Evolutionary conservation across 129 eudicot genomes (phyloP).

Genomic region (Heracleum sosnowskyi): DNA sequence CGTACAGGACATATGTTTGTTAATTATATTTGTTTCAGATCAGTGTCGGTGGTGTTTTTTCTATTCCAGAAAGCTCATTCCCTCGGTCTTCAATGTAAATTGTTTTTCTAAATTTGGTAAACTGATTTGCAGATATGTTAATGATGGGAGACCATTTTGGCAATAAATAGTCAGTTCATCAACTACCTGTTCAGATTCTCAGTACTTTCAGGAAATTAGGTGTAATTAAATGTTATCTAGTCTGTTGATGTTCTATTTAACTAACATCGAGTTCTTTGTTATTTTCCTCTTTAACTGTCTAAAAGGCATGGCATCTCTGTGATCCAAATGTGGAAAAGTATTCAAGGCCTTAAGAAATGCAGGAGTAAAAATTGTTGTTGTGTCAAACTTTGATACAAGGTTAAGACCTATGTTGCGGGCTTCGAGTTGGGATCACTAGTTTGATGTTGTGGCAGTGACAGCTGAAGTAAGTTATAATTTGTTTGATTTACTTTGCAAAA

Average conservation of each 20-base stretch:
- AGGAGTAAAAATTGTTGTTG: conserved; percentile 80
- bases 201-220: conserved; percentile 14
- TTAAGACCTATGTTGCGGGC: conserved; percentile 77
- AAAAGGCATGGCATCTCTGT: too few relatives aligned
- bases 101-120: neutral
- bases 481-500: neutral
- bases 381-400: conserved; percentile 92
- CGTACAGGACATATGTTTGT: too few relatives aligned
- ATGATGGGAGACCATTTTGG: conserved; percentile 98
- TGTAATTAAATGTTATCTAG: too few relatives aligned
- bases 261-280: too few relatives aligned
- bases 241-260: too few relatives aligned
- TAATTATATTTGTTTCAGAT: too few relatives aligned
- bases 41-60: too few relatives aligned
- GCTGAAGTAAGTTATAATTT: conserved; percentile 69
- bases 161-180: conserved; percentile 92
- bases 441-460: conserved; percentile 93
- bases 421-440: conserved; percentile 90
- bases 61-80: too few relatives aligned
- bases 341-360: too few relatives aligned
- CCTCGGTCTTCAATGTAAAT: neutral
- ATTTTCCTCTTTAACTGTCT: too few relatives aligned
- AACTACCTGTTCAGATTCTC: conserved; percentile 88
- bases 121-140: conserved; percentile 53
- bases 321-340: too few relatives aligned